These are phyloP conservation scores for Penicillium sp. DNA, from an alignment of 2,329 filamentous ascomycete species.

Conservation along the genomic window DNA sequence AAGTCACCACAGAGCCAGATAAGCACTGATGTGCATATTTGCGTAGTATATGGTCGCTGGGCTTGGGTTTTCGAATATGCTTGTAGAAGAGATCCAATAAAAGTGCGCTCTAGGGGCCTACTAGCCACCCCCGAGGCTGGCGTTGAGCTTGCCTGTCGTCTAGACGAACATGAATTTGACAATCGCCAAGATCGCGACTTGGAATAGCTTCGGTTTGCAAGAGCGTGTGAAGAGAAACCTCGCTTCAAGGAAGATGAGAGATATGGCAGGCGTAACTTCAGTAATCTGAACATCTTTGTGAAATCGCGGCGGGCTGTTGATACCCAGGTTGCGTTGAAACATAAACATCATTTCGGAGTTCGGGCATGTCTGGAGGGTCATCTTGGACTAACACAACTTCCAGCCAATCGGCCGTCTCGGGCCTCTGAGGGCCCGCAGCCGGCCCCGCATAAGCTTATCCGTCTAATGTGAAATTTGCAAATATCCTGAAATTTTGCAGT, in stretches of 20 bases:
- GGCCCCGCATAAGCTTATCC: conserved; percentile 11
- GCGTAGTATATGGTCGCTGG: not conserved
- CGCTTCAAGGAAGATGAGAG: not conserved
- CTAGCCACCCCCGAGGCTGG: not conserved
- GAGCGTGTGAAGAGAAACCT: not conserved
- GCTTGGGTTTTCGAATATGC: not conserved
- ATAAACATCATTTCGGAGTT: not conserved
- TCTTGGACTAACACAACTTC: not conserved
- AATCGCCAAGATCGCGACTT: not conserved
- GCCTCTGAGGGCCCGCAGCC: not conserved
- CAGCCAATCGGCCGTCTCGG: not conserved
- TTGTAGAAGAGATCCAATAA: not conserved
- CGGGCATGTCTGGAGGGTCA: too few relatives aligned
- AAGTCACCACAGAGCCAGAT: not conserved
- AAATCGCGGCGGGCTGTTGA: too few relatives aligned
- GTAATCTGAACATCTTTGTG: not conserved
- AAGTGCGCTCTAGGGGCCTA: not conserved
- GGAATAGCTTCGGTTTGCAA: not conserved
- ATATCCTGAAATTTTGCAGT: too few relatives aligned
- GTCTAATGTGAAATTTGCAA: not conserved
- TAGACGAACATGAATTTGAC: not conserved
- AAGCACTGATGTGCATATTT: not conserved
- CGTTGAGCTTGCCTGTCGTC: not conserved
- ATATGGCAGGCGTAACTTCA: not conserved
- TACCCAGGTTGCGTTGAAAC: not conserved